Conservation (phyloP, 805 yeast species). For the Cyberlindnera samutprakarnensis region DNA sequence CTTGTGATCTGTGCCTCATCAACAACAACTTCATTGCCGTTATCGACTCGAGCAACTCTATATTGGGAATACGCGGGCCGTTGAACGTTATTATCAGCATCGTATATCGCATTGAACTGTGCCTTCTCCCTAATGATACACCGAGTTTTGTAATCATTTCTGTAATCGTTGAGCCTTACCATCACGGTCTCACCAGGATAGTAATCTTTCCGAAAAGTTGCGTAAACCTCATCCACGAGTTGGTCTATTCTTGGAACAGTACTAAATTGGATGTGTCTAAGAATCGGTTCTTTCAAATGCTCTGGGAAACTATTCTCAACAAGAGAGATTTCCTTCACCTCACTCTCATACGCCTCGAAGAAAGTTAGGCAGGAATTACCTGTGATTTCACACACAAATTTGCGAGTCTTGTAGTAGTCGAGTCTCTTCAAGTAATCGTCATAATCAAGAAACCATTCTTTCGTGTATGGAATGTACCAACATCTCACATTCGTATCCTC, state of each 20-base stretch:
- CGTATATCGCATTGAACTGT: constrained; percentile 48
- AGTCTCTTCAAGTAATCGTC: constrained; percentile 65
- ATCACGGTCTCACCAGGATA: constrained; percentile 86
- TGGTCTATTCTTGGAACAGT: constrained; percentile 75
- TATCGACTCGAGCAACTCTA: constrained; percentile 51
- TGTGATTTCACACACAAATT: constrained; percentile 92
- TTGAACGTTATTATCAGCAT: constrained; percentile 26
- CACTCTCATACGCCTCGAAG: constrained; percentile 82
- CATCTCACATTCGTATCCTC: constrained; percentile 52
- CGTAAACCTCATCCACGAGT: constrained; percentile 81
- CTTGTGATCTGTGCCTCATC: constrained; percentile 70
- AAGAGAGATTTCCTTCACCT: constrained; percentile 49
- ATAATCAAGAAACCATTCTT: constrained; percentile 79
- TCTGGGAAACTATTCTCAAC: constrained; percentile 86
- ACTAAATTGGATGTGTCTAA: constrained; percentile 76
- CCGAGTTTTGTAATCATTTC: constrained; percentile 22
- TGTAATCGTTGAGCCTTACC: constrained; percentile 34
- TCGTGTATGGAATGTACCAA: constrained; percentile 77
- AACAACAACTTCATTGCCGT: constrained; percentile 56
- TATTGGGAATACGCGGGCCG: constrained; percentile 58
- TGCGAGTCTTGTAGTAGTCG: constrained; percentile 65
- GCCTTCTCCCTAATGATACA: constrained; percentile 80
- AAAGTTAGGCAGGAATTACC: constrained; percentile 89
- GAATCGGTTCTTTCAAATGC: constrained; percentile 85
- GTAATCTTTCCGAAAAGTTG: constrained; percentile 68